Evolutionary conservation across 441 rosid genomes (phyloP).

Genomic region (Omphalea diandra): DNA sequence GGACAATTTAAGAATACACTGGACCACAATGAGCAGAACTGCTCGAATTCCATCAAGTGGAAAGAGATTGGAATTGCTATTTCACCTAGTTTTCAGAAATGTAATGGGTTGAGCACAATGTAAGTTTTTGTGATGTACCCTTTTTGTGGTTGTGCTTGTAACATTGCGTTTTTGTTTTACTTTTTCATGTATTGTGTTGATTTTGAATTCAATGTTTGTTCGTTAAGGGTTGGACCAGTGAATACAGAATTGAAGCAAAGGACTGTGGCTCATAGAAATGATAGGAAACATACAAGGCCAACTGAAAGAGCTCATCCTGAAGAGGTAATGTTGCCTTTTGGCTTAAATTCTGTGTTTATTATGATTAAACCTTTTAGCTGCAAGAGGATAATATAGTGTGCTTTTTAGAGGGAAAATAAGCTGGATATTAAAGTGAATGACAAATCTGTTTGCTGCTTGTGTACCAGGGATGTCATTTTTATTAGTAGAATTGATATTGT

Average conservation of each 20-base stretch:
- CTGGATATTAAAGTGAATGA: background rate
- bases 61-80: conserved; percentile 47
- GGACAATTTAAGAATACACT: conserved; percentile 33
- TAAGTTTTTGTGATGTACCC: conserved; percentile 31
- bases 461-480: background rate
- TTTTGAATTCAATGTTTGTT: background rate
- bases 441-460: background rate
- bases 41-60: conserved; percentile 46
- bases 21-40: conserved; percentile 31
- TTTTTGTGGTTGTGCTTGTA: background rate
- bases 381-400: background rate
- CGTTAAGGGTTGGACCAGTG: conserved; percentile 73
- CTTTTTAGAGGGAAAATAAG: background rate
- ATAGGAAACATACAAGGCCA: too few species aligned
- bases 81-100: conserved; percentile 36
- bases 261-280: conserved; percentile 30
- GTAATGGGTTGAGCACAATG: conserved; percentile 54
- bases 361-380: background rate
- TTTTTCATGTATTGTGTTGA: background rate
- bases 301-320: too few species aligned
- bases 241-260: conserved; percentile 50
- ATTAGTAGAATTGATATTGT: background rate
- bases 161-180: background rate
- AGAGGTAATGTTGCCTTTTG: too few species aligned
- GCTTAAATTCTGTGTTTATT: conserved; percentile 2